Evolutionary conservation across 176 grass and related monocot species (phyloP).

Genomic region (Eragrostis curvula): DNA sequence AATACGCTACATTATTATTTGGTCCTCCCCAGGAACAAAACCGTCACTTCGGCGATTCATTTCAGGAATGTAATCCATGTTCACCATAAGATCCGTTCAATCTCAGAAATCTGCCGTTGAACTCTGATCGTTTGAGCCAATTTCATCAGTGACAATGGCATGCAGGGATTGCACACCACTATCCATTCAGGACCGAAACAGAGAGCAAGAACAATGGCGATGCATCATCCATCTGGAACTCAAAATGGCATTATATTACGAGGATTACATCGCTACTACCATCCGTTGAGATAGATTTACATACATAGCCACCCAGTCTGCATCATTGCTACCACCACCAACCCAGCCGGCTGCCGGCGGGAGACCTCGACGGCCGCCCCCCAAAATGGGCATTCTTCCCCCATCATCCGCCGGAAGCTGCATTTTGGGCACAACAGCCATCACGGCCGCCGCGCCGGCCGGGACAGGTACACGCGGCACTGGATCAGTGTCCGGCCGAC

Average conservation of each 20-base stretch:
- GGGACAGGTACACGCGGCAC: slow-evolving; percentile 76
- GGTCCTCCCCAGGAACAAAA: slow-evolving; percentile 2
- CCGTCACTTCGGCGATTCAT: not conserved
- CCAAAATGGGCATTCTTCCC: slow-evolving; percentile 59
- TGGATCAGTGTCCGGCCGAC: slow-evolving; percentile 82
- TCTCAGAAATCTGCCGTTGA: not conserved
- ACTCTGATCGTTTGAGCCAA: not conserved
- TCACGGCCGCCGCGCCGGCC: slow-evolving; percentile 44
- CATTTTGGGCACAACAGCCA: not conserved
- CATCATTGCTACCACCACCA: not conserved
- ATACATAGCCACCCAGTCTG: slow-evolving; percentile 47
- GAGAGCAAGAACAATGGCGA: slow-evolving; percentile 1
- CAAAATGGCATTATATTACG: slow-evolving; percentile 54
- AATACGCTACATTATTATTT: slow-evolving; percentile 1
- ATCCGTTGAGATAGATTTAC: slow-evolving; percentile 53
- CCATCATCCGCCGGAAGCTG: slow-evolving; percentile 39
- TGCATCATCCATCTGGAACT: slow-evolving; percentile 37
- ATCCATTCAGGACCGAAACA: not conserved
- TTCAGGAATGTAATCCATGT: not conserved
- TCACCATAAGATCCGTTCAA: not conserved
- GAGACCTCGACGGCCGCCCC: slow-evolving; percentile 54
- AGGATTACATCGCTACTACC: slow-evolving; percentile 46
- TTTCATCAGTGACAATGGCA: not conserved
- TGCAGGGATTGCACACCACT: not conserved
- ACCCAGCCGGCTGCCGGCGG: slow-evolving; percentile 37